A percentile compares a stretch with the other conserved stretches of the same genome.
These are phyloP conservation scores for Pseudognaphalium luteoalbum DNA, from an alignment of 129 eudicot species.

Conservation along the genomic window DNA sequence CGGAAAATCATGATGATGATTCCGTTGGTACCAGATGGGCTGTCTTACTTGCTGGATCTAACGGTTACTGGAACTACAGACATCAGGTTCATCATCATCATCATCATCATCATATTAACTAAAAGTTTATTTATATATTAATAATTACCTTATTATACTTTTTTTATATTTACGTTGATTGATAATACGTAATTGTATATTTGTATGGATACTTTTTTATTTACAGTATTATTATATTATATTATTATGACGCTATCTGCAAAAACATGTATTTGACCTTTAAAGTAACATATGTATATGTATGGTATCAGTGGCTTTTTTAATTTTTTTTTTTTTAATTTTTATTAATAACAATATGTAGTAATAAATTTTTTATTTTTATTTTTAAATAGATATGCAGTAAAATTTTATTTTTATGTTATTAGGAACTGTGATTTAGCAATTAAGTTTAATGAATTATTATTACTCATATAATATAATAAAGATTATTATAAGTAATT, in stretches of 20 bases:
- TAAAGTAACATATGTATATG: too few relatives aligned
- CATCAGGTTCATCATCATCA: slow-evolving; percentile 65
- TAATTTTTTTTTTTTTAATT: too few relatives aligned
- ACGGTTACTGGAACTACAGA: slow-evolving; percentile 92
- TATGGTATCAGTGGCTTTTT: too few relatives aligned
- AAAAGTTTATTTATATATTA: not conserved
- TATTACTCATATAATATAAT: too few relatives aligned
- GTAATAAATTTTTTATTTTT: too few relatives aligned
- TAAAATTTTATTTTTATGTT: not conserved
- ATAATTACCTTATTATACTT: not conserved
- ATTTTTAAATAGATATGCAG: too few relatives aligned
- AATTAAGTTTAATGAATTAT: too few relatives aligned
- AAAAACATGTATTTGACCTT: not conserved
- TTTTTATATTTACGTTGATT: not conserved
- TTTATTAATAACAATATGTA: too few relatives aligned
- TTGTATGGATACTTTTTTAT: not conserved
- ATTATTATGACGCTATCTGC: too few relatives aligned
- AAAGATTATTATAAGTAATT: too few relatives aligned
- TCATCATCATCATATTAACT: not conserved
- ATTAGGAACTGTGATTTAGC: not conserved
- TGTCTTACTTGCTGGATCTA: slow-evolving; percentile 84
- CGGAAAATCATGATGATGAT: slow-evolving; percentile 58
- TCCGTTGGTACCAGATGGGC: slow-evolving; percentile 93
- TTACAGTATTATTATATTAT: too few relatives aligned
- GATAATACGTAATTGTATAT: not conserved